These are phyloP conservation scores for Backusella sp. DNA, from an alignment of 192 early-diverging fungal genomes.

Conservation along the genomic window DNA sequence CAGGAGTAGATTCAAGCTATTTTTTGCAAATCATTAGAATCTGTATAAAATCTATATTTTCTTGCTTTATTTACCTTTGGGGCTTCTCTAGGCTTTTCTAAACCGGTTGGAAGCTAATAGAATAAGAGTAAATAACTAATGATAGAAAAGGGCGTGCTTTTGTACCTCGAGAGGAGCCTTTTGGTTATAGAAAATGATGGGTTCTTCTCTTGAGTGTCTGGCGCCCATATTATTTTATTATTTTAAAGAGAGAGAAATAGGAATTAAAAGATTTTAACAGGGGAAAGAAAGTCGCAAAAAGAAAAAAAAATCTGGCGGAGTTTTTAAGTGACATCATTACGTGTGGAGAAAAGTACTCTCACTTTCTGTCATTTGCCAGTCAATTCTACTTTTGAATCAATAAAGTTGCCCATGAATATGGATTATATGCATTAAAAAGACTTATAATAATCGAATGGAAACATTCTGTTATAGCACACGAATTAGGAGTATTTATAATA, in stretches of 20 bases:
- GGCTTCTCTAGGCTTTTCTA: constrained; percentile 32
- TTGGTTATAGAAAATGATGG: constrained; percentile 33
- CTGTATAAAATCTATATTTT: background rate
- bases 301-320: no score
- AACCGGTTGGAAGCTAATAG: constrained; percentile 29
- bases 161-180: constrained; percentile 34
- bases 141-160: background rate
- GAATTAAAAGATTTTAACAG: no score
- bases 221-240: constrained; percentile 22
- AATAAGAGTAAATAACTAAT: background rate
- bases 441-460: no score
- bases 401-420: no score
- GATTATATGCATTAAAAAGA: no score
- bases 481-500: no score
- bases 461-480: no score
- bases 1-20: constrained; percentile 15
- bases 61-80: background rate
- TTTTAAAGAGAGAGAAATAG: background rate
- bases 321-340: no score
- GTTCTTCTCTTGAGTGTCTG: constrained; percentile 30
- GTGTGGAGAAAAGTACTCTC: no score
- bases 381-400: no score
- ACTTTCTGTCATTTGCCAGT: no score
- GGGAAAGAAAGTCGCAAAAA: no score
- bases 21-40: background rate